phyloP scores from a whole-genome alignment of 208 protist genomes.

The Vickermania spadyakhi region DNA sequence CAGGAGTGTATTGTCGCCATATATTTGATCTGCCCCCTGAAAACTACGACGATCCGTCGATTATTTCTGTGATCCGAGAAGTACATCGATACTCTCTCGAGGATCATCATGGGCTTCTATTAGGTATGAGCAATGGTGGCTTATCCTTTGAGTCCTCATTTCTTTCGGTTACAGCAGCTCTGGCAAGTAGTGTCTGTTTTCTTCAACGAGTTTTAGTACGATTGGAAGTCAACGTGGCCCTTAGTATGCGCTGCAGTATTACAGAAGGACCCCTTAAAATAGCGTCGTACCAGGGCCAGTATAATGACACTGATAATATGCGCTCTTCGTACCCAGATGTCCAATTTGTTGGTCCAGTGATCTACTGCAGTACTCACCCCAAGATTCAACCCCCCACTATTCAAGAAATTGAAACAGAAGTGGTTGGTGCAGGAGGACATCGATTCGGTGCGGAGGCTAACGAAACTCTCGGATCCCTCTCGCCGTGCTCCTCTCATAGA shows the following conservation, averaged over 20 bases:
- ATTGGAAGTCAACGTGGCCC: slow-evolving; percentile 45
- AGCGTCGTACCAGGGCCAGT: slow-evolving; percentile 72
- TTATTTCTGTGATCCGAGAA: slow-evolving; percentile 60
- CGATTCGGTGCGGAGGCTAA: background rate
- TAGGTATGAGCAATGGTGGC: slow-evolving; percentile 57
- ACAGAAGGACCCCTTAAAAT: slow-evolving; percentile 56
- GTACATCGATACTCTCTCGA: slow-evolving; percentile 82
- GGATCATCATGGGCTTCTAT: slow-evolving; percentile 66
- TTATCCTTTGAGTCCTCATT: slow-evolving; percentile 65
- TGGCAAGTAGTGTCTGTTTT: slow-evolving; percentile 75
- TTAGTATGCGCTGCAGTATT: slow-evolving; percentile 46
- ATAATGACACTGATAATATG: slow-evolving; percentile 76
- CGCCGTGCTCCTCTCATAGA: background rate
- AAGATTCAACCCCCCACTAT: slow-evolving; percentile 20
- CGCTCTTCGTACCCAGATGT: slow-evolving; percentile 68
- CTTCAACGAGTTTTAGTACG: slow-evolving; percentile 69
- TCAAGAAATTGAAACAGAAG: background rate
- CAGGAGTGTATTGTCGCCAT: slow-evolving; percentile 62
- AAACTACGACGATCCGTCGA: slow-evolving; percentile 35
- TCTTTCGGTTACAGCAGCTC: slow-evolving; percentile 53
- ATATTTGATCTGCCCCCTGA: slow-evolving; percentile 34
- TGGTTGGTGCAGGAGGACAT: background rate
- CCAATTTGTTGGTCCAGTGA: slow-evolving; percentile 54
- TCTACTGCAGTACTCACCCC: slow-evolving; percentile 63
- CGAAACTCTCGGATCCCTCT: background rate